Percentiles rank a stretch among this genome's conserved stretches.
These are phyloP conservation scores for Circinella minor DNA, from an alignment of 371 early-diverging fungal genomes.

Conservation along the genomic window DNA sequence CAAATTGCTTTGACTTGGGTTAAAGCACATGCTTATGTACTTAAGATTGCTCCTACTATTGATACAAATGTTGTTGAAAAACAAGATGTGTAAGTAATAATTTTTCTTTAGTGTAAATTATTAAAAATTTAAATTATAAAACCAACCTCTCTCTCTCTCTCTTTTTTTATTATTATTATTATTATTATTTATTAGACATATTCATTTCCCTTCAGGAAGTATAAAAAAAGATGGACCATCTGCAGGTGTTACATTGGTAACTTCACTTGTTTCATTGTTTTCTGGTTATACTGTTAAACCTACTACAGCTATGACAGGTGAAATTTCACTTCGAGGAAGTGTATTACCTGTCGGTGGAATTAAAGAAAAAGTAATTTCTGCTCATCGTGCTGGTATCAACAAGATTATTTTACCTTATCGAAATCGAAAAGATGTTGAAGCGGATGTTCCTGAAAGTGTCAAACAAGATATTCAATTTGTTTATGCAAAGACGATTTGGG, in stretches of 20 bases:
- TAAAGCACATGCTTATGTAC: conserved; percentile 66
- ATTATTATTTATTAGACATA: conserved; percentile 42
- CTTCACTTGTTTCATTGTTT: conserved; percentile 76
- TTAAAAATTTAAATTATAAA: too few species aligned
- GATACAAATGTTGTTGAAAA: conserved; percentile 53
- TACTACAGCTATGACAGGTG: conserved; percentile 84
- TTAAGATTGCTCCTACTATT: conserved; percentile 53
- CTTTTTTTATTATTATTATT: too few species aligned
- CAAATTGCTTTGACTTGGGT: conserved; percentile 84
- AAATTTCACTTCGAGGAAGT: conserved; percentile 83
- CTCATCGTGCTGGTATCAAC: conserved; percentile 79
- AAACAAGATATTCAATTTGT: conserved; percentile 74
- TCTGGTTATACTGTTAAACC: conserved; percentile 60
- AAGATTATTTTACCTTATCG: conserved; percentile 64
- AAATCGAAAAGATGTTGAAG: conserved; percentile 63
- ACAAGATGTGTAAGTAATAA: conserved; percentile 60
- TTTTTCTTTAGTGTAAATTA: too few species aligned
- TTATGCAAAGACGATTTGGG: conserved; percentile 70
- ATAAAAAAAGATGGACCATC: conserved; percentile 55
- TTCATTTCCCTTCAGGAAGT: conserved; percentile 84
- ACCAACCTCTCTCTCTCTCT: too few species aligned
- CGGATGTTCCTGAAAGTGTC: conserved; percentile 74
- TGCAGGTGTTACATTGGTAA: conserved; percentile 49
- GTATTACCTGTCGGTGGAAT: conserved; percentile 89
- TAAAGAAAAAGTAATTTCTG: conserved; percentile 86